phyloP scores from a whole-genome alignment of 306 rosid genomes.

The Luffa acutangula region DNA sequence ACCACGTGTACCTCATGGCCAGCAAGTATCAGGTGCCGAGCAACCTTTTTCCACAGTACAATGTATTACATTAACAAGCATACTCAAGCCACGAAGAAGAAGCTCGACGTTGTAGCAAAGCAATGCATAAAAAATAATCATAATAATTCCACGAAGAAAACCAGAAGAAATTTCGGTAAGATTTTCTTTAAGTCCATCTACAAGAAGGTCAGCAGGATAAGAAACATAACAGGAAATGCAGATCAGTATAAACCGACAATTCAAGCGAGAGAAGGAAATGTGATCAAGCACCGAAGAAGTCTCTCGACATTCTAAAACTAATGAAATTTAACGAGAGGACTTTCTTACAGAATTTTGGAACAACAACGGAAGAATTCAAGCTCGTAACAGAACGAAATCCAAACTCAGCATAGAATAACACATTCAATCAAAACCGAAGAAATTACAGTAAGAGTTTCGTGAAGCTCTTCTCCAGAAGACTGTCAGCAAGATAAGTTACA shows the following conservation, averaged over 20 bases:
- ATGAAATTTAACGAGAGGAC: background rate
- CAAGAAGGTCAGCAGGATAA: background rate
- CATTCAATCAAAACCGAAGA: background rate
- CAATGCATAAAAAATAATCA: background rate
- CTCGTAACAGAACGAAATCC: background rate
- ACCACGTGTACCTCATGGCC: slow-evolving; percentile 96
- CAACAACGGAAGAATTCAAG: background rate
- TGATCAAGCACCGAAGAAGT: background rate
- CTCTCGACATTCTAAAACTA: background rate
- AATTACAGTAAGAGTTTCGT: background rate
- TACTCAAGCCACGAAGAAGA: background rate
- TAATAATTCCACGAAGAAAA: background rate
- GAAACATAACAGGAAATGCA: background rate
- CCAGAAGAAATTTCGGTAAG: background rate
- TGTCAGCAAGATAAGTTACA: background rate
- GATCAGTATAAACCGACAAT: background rate
- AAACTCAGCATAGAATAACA: background rate
- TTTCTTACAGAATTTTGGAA: background rate
- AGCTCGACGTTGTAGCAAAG: background rate
- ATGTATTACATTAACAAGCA: background rate
- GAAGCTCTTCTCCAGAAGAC: background rate
- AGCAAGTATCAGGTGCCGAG: slow-evolving; percentile 63
- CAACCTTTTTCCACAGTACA: slow-evolving; percentile 40
- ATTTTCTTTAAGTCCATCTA: background rate
- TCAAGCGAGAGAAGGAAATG: background rate